Evolutionary conservation across 1,139 yeast genomes (phyloP).

Genomic region (Pichia sp.): DNA sequence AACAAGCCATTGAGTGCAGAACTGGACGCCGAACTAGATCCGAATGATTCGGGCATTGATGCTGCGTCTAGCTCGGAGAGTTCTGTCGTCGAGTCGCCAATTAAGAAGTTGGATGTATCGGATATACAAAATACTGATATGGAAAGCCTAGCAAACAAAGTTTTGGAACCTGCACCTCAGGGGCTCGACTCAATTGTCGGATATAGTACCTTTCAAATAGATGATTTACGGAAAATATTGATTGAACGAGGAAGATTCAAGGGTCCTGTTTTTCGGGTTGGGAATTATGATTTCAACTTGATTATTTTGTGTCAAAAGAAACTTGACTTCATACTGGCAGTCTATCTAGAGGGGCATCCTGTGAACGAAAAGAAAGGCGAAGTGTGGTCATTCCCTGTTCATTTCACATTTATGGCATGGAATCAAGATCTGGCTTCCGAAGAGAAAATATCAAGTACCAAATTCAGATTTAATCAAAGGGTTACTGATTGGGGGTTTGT

Average conservation of each 20-base stretch:
- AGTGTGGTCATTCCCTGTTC: constrained; percentile 87
- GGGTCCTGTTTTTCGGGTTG: constrained; percentile 53
- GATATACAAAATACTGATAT: neutral
- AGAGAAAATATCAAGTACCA: constrained; percentile 59
- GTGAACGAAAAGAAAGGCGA: constrained; percentile 17
- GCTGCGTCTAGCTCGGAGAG: neutral
- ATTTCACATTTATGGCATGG: constrained; percentile 81
- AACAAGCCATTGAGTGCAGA: neutral
- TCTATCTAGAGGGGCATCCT: constrained; percentile 60
- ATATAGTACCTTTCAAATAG: constrained; percentile 67
- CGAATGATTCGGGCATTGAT: neutral
- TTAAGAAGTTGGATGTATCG: neutral
- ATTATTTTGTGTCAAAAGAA: constrained; percentile 10
- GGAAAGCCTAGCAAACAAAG: neutral
- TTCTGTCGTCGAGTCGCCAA: neutral
- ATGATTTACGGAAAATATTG: constrained; percentile 42
- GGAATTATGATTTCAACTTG: constrained; percentile 26
- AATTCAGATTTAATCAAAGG: constrained; percentile 66
- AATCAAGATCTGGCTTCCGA: constrained; percentile 64
- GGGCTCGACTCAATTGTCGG: constrained; percentile 36
- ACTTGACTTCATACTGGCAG: constrained; percentile 36
- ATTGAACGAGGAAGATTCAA: constrained; percentile 35
- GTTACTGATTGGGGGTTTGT: constrained; percentile 97
- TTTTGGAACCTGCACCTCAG: constrained; percentile 24
- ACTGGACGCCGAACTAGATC: neutral